Conservation (phyloP, 2,329 filamentous ascomycete genomes). For the Botrytis porri region DNA sequence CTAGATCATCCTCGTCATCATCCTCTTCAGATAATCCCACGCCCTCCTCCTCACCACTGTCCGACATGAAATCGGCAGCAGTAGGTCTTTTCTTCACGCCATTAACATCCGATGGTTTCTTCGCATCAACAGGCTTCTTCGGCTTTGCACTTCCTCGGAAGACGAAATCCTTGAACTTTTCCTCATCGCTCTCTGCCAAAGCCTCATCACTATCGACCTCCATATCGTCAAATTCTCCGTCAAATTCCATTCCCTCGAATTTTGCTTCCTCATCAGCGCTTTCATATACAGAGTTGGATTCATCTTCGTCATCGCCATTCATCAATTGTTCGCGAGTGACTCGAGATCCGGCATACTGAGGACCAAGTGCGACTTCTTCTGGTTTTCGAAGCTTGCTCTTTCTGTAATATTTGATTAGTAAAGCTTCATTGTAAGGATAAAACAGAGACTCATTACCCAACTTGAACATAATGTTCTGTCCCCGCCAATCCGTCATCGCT, state of each 20-base stretch:
- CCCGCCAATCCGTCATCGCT: constrained; percentile 57
- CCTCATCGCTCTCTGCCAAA: constrained; percentile 80
- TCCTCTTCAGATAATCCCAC: constrained; percentile 35
- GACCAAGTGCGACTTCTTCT: constrained; percentile 66
- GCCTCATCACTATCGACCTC: constrained; percentile 67
- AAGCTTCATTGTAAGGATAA: neutral
- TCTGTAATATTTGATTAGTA: constrained; percentile 41
- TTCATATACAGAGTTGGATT: constrained; percentile 35
- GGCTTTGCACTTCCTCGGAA: constrained; percentile 59
- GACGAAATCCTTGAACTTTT: constrained; percentile 72
- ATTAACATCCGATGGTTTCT: constrained; percentile 28
- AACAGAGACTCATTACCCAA: constrained; percentile 53
- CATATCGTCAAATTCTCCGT: constrained; percentile 52
- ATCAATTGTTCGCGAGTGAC: constrained; percentile 69
- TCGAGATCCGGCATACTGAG: constrained; percentile 74
- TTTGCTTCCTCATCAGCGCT: constrained; percentile 30
- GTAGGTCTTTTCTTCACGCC: constrained; percentile 44
- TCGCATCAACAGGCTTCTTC: constrained; percentile 25
- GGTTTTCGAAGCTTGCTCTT: constrained; percentile 82
- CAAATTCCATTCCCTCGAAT: constrained; percentile 52
- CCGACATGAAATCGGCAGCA: constrained; percentile 57
- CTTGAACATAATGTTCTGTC: constrained; percentile 81
- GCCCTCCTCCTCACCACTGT: constrained; percentile 40
- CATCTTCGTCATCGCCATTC: constrained; percentile 51
- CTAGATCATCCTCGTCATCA: constrained; percentile 26